These are phyloP conservation scores for Tubosaeta brunneosetosa DNA, from an alignment of 768 basidiomycete genomes.

Conservation along the genomic window DNA sequence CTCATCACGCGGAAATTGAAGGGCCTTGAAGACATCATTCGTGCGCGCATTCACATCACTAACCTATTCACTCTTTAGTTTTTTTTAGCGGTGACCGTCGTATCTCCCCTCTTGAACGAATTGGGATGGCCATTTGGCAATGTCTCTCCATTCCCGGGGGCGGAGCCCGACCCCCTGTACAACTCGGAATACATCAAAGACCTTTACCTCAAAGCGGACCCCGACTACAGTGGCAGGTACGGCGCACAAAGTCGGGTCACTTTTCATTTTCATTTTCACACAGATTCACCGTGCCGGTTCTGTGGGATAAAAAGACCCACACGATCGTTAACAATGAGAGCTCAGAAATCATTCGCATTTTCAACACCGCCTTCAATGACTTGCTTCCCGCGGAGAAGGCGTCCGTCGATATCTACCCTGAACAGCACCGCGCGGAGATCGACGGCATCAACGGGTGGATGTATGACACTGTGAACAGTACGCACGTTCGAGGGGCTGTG, in stretches of 20 bases:
- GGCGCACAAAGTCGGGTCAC: slow-evolving; percentile 7
- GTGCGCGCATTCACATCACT: slow-evolving; percentile 40
- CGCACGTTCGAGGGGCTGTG: slow-evolving; percentile 17
- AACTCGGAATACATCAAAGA: slow-evolving; percentile 71
- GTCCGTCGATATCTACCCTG: slow-evolving; percentile 76
- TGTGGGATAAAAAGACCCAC: slow-evolving; percentile 88
- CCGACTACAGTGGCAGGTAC: slow-evolving; percentile 66
- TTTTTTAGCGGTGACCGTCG: slow-evolving; percentile 62
- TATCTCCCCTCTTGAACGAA: slow-evolving; percentile 81
- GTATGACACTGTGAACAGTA: slow-evolving; percentile 81
- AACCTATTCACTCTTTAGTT: not conserved
- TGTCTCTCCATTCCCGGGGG: slow-evolving; percentile 61
- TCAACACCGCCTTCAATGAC: slow-evolving; percentile 83
- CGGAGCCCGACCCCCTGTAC: slow-evolving; percentile 74
- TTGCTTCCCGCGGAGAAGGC: slow-evolving; percentile 62
- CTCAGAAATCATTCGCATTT: slow-evolving; percentile 90
- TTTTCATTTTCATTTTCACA: not conserved
- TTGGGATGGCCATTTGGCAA: slow-evolving; percentile 86
- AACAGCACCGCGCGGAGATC: slow-evolving; percentile 65
- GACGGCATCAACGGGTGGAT: slow-evolving; percentile 85
- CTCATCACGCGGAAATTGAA: slow-evolving; percentile 89
- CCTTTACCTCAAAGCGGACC: slow-evolving; percentile 74
- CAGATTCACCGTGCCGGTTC: slow-evolving; percentile 81
- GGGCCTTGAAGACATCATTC: slow-evolving; percentile 79
- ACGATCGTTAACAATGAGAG: slow-evolving; percentile 96